Evolutionary conservation across 2,329 filamentous ascomycete genomes (phyloP), one percentile per base, ranked within the genome.

Genomic region (Colletotrichum gigasporum): DNA sequence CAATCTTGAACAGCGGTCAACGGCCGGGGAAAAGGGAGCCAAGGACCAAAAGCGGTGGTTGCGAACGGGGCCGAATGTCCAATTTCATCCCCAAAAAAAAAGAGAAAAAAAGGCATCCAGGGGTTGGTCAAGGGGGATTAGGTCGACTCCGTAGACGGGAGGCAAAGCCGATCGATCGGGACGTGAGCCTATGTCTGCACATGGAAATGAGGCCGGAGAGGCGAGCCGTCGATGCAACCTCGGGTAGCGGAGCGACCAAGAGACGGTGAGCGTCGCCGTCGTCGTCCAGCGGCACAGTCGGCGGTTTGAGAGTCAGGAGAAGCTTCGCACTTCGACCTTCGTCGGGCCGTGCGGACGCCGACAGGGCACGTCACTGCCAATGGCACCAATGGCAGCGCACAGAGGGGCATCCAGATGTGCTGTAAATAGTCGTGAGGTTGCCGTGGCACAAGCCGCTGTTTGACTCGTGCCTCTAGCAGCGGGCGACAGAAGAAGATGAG

Each of bases 221-320:
- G 56, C 28, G 39, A 61, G 61, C 41, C 34, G 28, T 50, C 12
- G 50, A 62, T 50, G 57, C 16, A 35, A 61, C 48, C 32, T 64
- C 41, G 24, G 30, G 28, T 50, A 52, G 22, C 34, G 28, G 48
- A 50, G 32, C 28, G 34, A 28, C 42, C 42, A 44, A 48, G 28
- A 55, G 56, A 61, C 34, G 48, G 42, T 24, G 48, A 50, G 42
- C 32, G 30, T 39, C 22, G 26, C 47, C 26, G 56, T 55, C 14
- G 28, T 37, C 16, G 34, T n/a, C n/a, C n/a, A 42, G 10, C 42
- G 56, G 62, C 22, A 24, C 42, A 45, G 50, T 50, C 35, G 56
- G 56, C 56, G 34, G 61, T 64, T 64, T 61, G 48, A 64, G 48
- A 55, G 37, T 62, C 62, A 65, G 62, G 62, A 50, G 48, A 44